Evolutionary conservation across 1,139 yeast species (phyloP).

Genomic region (Taphrina pruni): DNA sequence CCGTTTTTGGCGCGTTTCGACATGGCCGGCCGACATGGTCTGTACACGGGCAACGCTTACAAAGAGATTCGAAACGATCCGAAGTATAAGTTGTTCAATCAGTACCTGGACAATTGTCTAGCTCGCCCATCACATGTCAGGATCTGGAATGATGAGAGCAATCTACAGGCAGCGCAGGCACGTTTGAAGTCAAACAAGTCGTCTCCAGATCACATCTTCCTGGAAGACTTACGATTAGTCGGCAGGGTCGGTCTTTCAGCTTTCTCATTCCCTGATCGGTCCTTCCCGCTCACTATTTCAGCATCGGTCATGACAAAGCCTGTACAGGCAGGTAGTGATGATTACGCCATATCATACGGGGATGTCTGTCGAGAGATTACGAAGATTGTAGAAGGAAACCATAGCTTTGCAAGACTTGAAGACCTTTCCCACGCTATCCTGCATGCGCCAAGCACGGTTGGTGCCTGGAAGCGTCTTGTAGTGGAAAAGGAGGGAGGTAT

Average conservation of each 20-base stretch:
- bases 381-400: not conserved
- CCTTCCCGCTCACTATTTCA: conserved; percentile 15
- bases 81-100: not conserved
- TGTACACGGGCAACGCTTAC: not conserved
- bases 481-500: conserved; percentile 32
- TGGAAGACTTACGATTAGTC: conserved; percentile 6
- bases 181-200: conserved; percentile 1
- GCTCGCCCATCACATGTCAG: conserved; percentile 8
- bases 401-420: not conserved
- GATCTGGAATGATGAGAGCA: conserved; percentile 15
- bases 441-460: conserved; percentile 1
- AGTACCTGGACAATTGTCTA: conserved; percentile 20
- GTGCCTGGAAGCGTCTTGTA: conserved; percentile 1
- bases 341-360: conserved; percentile 28
- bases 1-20: conserved; percentile 45
- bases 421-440: not conserved
- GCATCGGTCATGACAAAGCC: conserved; percentile 13
- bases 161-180: not conserved
- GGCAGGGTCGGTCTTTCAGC: conserved; percentile 34
- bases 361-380: conserved; percentile 25
- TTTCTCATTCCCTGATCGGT: conserved; percentile 19
- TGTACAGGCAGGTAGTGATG: conserved; percentile 12
- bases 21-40: conserved; percentile 14
- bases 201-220: conserved; percentile 18
- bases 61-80: conserved; percentile 6